Percentiles rank a stretch among this genome's conserved stretches.
phyloP scores from a whole-genome alignment of 441 rosid species.

The Sinapis alba region DNA sequence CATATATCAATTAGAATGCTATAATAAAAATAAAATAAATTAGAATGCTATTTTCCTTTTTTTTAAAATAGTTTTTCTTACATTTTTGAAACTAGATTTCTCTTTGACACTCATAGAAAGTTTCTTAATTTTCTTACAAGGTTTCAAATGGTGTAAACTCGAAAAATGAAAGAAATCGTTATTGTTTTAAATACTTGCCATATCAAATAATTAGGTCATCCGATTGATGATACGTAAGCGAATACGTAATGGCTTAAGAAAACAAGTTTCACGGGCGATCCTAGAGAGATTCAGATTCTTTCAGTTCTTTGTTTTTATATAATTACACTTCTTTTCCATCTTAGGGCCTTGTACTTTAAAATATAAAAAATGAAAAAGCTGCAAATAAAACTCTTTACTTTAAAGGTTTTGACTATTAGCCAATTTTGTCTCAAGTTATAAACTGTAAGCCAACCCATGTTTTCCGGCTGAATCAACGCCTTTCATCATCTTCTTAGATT shows the following conservation, averaged over 20 bases:
- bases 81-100: no score
- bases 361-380: background rate
- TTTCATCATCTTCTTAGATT: conserved; percentile 14
- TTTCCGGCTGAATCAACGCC: conserved; percentile 57
- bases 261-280: conserved; percentile 18
- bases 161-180: background rate
- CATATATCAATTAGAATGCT: background rate
- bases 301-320: conserved; percentile 3
- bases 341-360: background rate
- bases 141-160: background rate
- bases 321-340: background rate
- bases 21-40: no score
- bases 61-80: no score
- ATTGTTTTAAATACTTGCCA: background rate
- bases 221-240: conserved; percentile 19
- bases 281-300: conserved; percentile 29
- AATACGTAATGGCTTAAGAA: conserved; percentile 17
- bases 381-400: background rate
- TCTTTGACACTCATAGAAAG: background rate
- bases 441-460: conserved; percentile 46
- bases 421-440: background rate
- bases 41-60: background rate
- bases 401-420: conserved; percentile 9
- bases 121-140: background rate
- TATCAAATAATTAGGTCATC: background rate